A percentile compares a stretch with the other conserved stretches of the same genome.
Conservation (phyloP, 306 rosid species). For the Cicer bijugum region DNA sequence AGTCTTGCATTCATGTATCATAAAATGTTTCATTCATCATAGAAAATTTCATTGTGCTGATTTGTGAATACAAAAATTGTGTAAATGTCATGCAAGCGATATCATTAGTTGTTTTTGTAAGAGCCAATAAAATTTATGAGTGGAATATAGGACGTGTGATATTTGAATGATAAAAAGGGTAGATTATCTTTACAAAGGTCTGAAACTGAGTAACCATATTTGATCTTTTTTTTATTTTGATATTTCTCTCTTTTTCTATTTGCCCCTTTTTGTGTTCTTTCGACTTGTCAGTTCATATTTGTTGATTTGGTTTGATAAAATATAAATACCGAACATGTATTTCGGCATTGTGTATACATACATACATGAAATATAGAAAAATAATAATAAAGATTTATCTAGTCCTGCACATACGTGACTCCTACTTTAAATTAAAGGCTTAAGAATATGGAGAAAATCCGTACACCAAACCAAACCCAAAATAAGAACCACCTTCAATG, state of each 20-base stretch:
- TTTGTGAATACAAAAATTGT: conserved; percentile 19
- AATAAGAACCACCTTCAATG: not conserved
- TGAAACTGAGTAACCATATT: not conserved
- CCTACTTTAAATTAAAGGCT: not conserved
- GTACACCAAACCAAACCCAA: not conserved
- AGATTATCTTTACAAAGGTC: not conserved
- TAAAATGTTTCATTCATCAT: conserved; percentile 28
- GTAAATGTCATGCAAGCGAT: conserved; percentile 33
- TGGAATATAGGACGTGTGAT: not conserved
- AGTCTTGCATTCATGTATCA: conserved; percentile 34
- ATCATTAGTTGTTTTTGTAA: conserved; percentile 31
- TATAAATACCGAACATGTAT: conserved; percentile 3
- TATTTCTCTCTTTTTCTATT: not conserved
- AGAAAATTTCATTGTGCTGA: conserved; percentile 26
- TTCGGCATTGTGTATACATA: not conserved
- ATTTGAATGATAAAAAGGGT: conserved; percentile 13
- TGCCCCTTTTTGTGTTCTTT: conserved; percentile 2
- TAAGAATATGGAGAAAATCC: not conserved
- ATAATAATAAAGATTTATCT: not conserved
- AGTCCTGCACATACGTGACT: not conserved
- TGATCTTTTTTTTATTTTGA: not conserved
- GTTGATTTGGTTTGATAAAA: conserved; percentile 34
- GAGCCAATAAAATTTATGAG: conserved; percentile 28
- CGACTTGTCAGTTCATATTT: conserved; percentile 9
- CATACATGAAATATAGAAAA: not conserved